These are phyloP conservation scores for Xylariales sp. DNA, from an alignment of 2,329 filamentous ascomycete species.

Conservation along the genomic window DNA sequence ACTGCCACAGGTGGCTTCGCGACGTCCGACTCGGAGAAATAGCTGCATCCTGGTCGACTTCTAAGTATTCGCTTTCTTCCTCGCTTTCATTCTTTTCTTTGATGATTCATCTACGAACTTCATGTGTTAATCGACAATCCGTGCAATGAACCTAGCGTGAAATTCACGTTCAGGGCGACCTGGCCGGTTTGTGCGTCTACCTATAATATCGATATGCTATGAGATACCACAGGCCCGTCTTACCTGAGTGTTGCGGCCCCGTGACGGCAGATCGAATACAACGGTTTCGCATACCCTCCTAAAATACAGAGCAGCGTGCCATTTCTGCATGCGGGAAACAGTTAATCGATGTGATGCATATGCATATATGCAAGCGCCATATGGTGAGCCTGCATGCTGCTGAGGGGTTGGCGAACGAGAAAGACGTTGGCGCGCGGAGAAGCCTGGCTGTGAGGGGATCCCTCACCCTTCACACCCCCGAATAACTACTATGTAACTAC, in stretches of 20 bases:
- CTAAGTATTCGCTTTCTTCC: too few relatives aligned
- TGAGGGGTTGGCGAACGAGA: slow-evolving; percentile 33
- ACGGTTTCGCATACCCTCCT: slow-evolving; percentile 21
- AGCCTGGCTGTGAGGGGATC: slow-evolving; percentile 38
- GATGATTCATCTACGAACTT: not conserved
- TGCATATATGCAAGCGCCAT: slow-evolving; percentile 39
- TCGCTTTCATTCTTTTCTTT: too few relatives aligned
- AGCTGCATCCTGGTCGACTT: too few relatives aligned
- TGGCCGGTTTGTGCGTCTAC: slow-evolving; percentile 9
- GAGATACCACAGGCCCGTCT: slow-evolving; percentile 25
- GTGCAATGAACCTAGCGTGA: not conserved
- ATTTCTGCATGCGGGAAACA: slow-evolving; percentile 37
- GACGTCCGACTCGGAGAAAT: not conserved
- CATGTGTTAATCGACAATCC: not conserved
- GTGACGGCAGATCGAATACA: slow-evolving; percentile 32
- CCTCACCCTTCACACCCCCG: slow-evolving; percentile 11
- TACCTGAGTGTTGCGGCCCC: slow-evolving; percentile 29
- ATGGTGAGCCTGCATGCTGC: slow-evolving; percentile 36
- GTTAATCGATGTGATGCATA: slow-evolving; percentile 38
- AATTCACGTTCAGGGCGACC: not conserved
- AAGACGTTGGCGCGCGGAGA: slow-evolving; percentile 30
- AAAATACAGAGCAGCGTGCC: slow-evolving; percentile 23
- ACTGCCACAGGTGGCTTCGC: slow-evolving; percentile 18
- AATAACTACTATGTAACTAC: slow-evolving; percentile 18
- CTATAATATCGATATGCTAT: slow-evolving; percentile 28